Evolutionary conservation across 2,329 filamentous ascomycete genomes (phyloP).

Genomic region (Aspergillus pseudonomiae): DNA sequence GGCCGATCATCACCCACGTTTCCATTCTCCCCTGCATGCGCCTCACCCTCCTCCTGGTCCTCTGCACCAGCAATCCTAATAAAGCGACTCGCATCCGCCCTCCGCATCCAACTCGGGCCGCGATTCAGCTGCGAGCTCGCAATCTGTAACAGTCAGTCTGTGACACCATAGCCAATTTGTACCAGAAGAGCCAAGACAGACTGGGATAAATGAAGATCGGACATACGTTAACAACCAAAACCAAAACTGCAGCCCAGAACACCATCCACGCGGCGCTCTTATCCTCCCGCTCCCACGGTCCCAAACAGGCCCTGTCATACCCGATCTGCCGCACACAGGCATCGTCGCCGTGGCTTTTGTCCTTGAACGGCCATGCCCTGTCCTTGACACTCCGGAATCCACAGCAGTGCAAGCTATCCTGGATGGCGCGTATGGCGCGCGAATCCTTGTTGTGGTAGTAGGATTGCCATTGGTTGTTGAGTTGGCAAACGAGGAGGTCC

Average conservation of each 20-base stretch:
- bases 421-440: conserved; percentile 35
- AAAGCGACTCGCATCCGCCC: background rate
- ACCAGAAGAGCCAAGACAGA: conserved; percentile 2
- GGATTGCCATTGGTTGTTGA: conserved; percentile 35
- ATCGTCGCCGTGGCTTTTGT: conserved; percentile 29
- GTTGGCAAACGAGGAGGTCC: conserved; percentile 29
- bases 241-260: conserved; percentile 28
- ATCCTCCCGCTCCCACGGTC: conserved; percentile 33
- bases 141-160: background rate
- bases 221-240: conserved; percentile 26
- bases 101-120: background rate
- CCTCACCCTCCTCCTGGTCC: background rate
- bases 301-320: conserved; percentile 34
- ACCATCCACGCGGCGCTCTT: conserved; percentile 31
- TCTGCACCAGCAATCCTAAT: background rate
- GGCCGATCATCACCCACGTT: background rate
- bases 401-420: conserved; percentile 38
- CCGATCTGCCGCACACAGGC: conserved; percentile 37
- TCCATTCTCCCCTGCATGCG: background rate
- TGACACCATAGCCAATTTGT: too few relatives aligned
- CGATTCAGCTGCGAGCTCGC: background rate
- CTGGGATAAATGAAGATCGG: accelerated
- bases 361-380: conserved; percentile 43
- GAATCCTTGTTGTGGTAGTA: conserved; percentile 36
- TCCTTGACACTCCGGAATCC: conserved; percentile 40